Evolutionary conservation across 2,329 filamentous ascomycete species (phyloP).

Genomic region (Aspergillus sp.): DNA sequence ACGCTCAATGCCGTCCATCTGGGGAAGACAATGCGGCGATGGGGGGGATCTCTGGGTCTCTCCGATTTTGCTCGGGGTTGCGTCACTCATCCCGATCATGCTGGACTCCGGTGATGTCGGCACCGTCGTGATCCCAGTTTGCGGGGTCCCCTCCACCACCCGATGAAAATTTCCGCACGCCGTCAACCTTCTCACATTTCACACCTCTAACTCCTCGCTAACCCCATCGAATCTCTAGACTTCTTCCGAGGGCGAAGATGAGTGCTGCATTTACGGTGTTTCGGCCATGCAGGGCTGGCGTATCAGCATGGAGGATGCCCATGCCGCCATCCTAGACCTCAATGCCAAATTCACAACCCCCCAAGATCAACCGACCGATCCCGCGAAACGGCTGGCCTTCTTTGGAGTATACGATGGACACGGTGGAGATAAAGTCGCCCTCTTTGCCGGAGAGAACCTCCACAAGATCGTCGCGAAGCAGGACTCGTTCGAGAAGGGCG

Average conservation of each 20-base stretch:
- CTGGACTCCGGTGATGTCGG: not conserved
- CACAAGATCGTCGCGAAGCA: conserved; percentile 94
- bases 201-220: not conserved
- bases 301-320: conserved; percentile 99
- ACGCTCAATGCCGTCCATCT: not conserved
- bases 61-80: too few relatives aligned
- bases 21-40: too few relatives aligned
- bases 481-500: conserved; percentile 84
- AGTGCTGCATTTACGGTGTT: conserved; percentile 86
- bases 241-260: conserved; percentile 89
- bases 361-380: conserved; percentile 59
- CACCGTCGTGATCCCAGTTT: conserved; percentile 10
- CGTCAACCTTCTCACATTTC: not conserved
- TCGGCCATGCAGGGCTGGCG: conserved; percentile 99
- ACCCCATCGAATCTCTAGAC: conserved; percentile 54
- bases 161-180: conserved; percentile 16
- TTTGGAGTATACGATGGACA: conserved; percentile 99
- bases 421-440: conserved; percentile 91
- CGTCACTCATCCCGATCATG: too few relatives aligned
- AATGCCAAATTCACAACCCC: conserved; percentile 57
- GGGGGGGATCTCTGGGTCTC: too few relatives aligned
- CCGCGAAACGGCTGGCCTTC: conserved; percentile 78
- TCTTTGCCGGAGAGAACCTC: conserved; percentile 89
- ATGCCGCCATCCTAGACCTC: conserved; percentile 85
- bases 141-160: conserved; percentile 16